Base-by-base conservation (phyloP, 192 early-diverging fungal genomes). In the Coemansia sp. region DNA sequence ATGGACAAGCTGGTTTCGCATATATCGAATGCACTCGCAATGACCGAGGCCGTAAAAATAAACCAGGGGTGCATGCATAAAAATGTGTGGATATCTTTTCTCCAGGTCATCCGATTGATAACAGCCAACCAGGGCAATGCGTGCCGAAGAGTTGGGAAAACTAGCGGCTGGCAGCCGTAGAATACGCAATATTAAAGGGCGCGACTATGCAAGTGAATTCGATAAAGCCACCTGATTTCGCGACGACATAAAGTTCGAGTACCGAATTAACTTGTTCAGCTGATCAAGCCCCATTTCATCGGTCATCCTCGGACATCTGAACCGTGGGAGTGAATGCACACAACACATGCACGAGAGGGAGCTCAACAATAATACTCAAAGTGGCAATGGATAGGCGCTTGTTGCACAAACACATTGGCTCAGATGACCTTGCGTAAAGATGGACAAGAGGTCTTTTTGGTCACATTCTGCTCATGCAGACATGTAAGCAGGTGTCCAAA, bases 241-340 rank as follows among this genome's bases (percentile, higher is more conserved):
- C 15, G 23, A 12, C 17, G 23, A 51, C 4, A 50, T 26, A 28
- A 4, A 11, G 15, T 2, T 11, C 40, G 15, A 42, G 40, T 15
- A n/a, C 40, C 40, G 40, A 42, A 42, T 42, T 42, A 42, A 42
- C 40, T 42, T 42, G 40, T 42, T n/a, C 40, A 42, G 40, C 40
- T 42, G 40, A 42, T 42, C 15, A 11, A 42, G 12, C 15, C 40
- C 40, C 40, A 42, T n/a, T n/a, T 12, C 40, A 42, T 42, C 40
- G 40, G 40, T 42, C 40, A 42, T 15, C 40, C 14, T 42, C 40
- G 40, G 40, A 15, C 40, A 42, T 42, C 40, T n/a, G 15, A 42
- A n/a, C 40, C 40, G 40, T 31, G 31, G 31, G 31, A 6, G 31
- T 31, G 6, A 7, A 31, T 31, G 31, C 40, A 11, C 40, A 42